Percentiles rank a stretch among this genome's conserved stretches.
phyloP scores from a whole-genome alignment of 306 rosid genomes.

The Cicer yamashitae region DNA sequence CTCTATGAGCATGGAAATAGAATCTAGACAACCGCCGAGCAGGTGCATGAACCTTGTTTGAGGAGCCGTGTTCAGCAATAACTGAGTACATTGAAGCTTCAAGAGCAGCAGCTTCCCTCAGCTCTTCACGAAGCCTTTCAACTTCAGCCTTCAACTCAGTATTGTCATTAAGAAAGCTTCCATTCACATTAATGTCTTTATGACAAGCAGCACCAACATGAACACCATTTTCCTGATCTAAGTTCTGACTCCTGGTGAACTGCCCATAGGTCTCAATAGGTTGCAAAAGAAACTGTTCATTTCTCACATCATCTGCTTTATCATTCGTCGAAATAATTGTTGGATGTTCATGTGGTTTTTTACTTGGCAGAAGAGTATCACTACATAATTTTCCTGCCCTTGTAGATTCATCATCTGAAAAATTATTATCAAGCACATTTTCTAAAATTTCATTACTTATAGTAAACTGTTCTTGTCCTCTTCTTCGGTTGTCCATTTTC shows the following conservation, averaged over 20 bases:
- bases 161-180: conserved; percentile 40
- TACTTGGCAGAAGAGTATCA: conserved; percentile 41
- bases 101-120: conserved; percentile 86
- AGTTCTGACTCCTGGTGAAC: conserved; percentile 43
- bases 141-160: conserved; percentile 60
- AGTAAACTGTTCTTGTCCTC: conserved; percentile 38
- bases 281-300: conserved; percentile 48
- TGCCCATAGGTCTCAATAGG: conserved; percentile 47
- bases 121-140: conserved; percentile 77
- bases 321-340: conserved; percentile 42
- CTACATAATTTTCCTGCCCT: conserved; percentile 46
- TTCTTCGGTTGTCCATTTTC: conserved; percentile 44
- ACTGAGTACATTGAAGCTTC: conserved; percentile 83
- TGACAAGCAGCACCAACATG: conserved; percentile 37
- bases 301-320: conserved; percentile 52
- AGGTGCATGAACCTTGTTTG: conserved; percentile 87
- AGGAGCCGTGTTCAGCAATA: conserved; percentile 84
- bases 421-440: conserved; percentile 45
- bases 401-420: conserved; percentile 49
- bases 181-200: conserved; percentile 41
- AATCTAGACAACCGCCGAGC: conserved; percentile 92
- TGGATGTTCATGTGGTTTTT: conserved; percentile 46
- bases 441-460: conserved; percentile 45
- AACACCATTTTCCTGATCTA: conserved; percentile 47
- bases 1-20: conserved; percentile 71